phyloP scores from a whole-genome alignment of 106 monocot genomes.

The Dendrobium chrysotoxum region DNA sequence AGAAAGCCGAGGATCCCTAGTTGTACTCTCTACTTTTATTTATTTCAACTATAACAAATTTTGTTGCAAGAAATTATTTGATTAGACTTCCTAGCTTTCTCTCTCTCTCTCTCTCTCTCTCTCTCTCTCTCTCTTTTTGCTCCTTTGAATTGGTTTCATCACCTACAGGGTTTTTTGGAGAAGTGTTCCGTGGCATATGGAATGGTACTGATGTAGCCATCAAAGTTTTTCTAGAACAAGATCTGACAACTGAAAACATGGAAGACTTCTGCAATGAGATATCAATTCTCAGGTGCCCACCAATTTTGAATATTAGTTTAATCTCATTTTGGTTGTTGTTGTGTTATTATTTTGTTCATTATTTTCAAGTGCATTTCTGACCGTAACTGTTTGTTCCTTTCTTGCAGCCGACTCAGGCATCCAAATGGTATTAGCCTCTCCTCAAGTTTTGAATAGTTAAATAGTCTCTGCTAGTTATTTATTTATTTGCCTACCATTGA shows the following conservation, averaged over 20 bases:
- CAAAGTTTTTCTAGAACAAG: slow-evolving; percentile 97
- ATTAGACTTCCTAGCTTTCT: neutral
- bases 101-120: too few species aligned
- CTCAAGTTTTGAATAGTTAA: neutral
- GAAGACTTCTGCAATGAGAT: slow-evolving; percentile 99
- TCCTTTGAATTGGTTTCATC: neutral
- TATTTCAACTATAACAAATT: neutral
- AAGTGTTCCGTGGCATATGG: slow-evolving; percentile 99
- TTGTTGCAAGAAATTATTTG: neutral
- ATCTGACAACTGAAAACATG: slow-evolving; percentile 94
- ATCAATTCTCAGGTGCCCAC: slow-evolving; percentile 78
- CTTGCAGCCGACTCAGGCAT: slow-evolving; percentile 96
- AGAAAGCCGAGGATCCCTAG: neutral
- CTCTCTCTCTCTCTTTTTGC: neutral
- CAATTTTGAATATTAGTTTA: neutral
- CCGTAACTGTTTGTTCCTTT: slow-evolving; percentile 3
- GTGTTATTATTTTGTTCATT: neutral
- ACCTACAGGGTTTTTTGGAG: slow-evolving; percentile 89
- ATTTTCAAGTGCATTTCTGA: neutral
- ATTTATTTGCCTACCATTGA: neutral
- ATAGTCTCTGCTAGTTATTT: neutral
- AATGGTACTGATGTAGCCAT: slow-evolving; percentile 99
- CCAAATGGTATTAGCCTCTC: slow-evolving; percentile 77
- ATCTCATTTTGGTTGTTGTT: neutral
- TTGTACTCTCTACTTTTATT: neutral